Base-by-base conservation (phyloP, 371 early-diverging fungal species). In the Nematocida ironsii region DNA sequence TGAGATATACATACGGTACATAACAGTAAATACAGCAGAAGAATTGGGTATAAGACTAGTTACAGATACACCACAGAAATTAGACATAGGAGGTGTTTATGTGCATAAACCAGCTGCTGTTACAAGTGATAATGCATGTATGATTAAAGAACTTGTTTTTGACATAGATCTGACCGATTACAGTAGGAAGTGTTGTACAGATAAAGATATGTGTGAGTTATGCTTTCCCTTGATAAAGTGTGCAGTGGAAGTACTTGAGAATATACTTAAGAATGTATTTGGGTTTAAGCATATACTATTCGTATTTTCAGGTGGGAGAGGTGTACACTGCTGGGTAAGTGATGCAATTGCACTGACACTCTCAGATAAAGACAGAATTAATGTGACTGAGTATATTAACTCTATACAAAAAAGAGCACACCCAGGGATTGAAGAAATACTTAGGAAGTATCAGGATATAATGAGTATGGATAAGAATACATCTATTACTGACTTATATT, bases 101-200 rank as follows among this genome's bases (percentile, higher is more conserved):
- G 89, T 91, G 70, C 88, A 90, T 4, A 89, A 85, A 83, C 92
- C 92, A 62, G 18, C 68, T 6, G 55, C 52, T 16, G 87, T 88
- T 57, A 90, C 91, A 5, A 89, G 88, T 4, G 91, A 90, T 1
- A 93, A 94, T 78, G 85, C 87, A 11, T 92, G 95, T 0, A 84
- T 91, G 20, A 90, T 91, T 68, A 91, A 93, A 83, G 99, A 98
- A 85, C 88, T 98, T 9, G 95, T 97, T n/a, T 94, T 98, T 89
- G 97, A 98, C 92, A 94, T 98, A 80, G 99, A 98, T 90, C 92
- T 98, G 92, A 97, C 97, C 0, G 99, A 98, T 87, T 98, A 98
- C 86, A 89, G 93, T 48, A 90, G 97, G 83, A 93, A 92, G 0
- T 97, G 97, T 84, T 96, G 97, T 90, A 89, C 87, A 89, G 91